phyloP scores from a whole-genome alignment of 768 basidiomycete genomes.

The Kwoniella mangroviensis region DNA sequence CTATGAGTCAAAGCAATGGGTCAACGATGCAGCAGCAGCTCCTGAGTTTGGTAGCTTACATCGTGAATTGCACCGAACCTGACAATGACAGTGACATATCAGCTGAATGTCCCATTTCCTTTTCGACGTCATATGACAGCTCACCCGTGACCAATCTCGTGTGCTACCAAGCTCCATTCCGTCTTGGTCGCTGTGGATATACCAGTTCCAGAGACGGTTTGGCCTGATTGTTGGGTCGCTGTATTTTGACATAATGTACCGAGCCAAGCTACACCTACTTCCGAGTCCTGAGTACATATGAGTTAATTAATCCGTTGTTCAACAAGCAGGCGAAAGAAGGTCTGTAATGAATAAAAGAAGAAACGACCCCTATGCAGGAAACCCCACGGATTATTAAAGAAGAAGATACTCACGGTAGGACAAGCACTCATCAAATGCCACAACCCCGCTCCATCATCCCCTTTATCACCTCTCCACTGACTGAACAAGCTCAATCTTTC shows the following conservation, averaged over 20 bases:
- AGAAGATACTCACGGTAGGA: slow-evolving; percentile 47
- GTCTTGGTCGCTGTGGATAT: slow-evolving; percentile 76
- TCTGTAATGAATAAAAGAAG: no score
- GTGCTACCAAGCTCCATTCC: slow-evolving; percentile 61
- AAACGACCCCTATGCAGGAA: no score
- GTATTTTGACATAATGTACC: slow-evolving; percentile 70
- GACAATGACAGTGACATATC: slow-evolving; percentile 57
- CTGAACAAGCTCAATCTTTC: slow-evolving; percentile 77
- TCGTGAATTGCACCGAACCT: slow-evolving; percentile 81
- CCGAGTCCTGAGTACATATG: slow-evolving; percentile 44
- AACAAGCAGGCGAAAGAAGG: no score
- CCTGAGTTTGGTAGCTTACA: slow-evolving; percentile 7
- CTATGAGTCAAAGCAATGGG: slow-evolving; percentile 53
- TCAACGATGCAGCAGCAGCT: not conserved
- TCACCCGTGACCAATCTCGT: slow-evolving; percentile 56
- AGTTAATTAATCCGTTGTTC: no score
- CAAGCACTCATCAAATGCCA: slow-evolving; percentile 81
- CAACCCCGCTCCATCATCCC: slow-evolving; percentile 75
- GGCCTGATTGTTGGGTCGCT: slow-evolving; percentile 57
- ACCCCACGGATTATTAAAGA: no score
- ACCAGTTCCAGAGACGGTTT: slow-evolving; percentile 75
- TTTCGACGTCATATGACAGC: not conserved
- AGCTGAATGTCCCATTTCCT: not conserved
- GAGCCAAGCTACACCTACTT: slow-evolving; percentile 81
- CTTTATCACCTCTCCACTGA: slow-evolving; percentile 75